phyloP scores from a whole-genome alignment of 1,139 yeast genomes.

The Magnusiomyces suaveolens region DNA sequence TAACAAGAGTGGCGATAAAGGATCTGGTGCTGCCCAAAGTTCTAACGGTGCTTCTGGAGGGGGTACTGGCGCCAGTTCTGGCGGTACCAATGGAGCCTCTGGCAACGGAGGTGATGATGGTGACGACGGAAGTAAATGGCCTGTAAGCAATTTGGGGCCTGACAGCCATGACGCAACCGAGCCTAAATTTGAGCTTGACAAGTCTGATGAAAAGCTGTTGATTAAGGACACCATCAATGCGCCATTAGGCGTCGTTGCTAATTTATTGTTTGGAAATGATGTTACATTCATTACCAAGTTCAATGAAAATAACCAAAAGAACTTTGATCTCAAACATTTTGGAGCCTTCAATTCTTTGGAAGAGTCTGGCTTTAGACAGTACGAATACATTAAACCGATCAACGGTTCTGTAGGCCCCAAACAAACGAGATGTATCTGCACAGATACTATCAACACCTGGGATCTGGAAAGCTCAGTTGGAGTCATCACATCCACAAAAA shows the following conservation, averaged over 20 bases:
- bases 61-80: too few species aligned
- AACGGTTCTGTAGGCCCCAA: slow-evolving; percentile 86
- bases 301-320: slow-evolving; percentile 58
- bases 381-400: slow-evolving; percentile 70
- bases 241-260: slow-evolving; percentile 72
- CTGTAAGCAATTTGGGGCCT: slow-evolving; percentile 42
- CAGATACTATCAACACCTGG: slow-evolving; percentile 58
- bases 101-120: slow-evolving; percentile 20
- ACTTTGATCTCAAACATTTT: slow-evolving; percentile 54
- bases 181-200: slow-evolving; percentile 42
- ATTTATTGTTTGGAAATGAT: slow-evolving; percentile 66
- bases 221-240: slow-evolving; percentile 54
- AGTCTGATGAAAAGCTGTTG: slow-evolving; percentile 52
- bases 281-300: slow-evolving; percentile 44
- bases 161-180: slow-evolving; percentile 46
- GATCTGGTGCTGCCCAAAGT: too few species aligned
- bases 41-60: too few species aligned
- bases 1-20: too few species aligned
- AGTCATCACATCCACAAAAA: slow-evolving; percentile 58
- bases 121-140: slow-evolving; percentile 25
- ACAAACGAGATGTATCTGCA: slow-evolving; percentile 74
- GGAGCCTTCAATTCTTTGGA: slow-evolving; percentile 38
- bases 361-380: slow-evolving; percentile 42
- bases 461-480: slow-evolving; percentile 49
- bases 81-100: too few species aligned